Evolutionary conservation across 129 eudicot genomes (phyloP), one percentile per base, ranked within the genome.

Genomic region (Lonicera japonica): DNA sequence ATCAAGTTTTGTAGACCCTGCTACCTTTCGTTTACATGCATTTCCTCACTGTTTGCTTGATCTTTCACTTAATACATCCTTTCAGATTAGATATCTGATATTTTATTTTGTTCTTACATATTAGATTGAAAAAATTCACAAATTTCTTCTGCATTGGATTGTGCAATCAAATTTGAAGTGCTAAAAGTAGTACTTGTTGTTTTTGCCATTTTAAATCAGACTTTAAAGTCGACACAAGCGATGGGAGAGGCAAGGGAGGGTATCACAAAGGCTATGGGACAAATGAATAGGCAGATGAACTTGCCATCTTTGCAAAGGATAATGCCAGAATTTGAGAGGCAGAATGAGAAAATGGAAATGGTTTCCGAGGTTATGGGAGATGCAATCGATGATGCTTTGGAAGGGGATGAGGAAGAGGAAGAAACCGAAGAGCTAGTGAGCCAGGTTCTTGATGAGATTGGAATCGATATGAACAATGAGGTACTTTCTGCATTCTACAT

Each of bases 201-300:
- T n/a, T 43, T 47, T 50, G 8, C n/a, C 55, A 12, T 63, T 63
- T 58, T 12, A 16, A 50, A 50, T 12, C 77, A 91, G 97, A 91
- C 97, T 20, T 67, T 91, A 77, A 91, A 91, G 75, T 91, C 97
- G 4, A 91, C 97, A 13, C 97, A 91, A 91, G 97, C 97, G 34
- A 91, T 91, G 97, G 97, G 97, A 47, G 97, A 91, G 76, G 97
- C 97, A 58, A 91, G 87, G 97, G 87, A 91, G 82, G 97, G 97
- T 21, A 95, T 91, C 34, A 91, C 97, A 5, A 91, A 91, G 79
- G 97, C 97, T 17, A 91, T 91, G 97, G 94, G 97, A 11, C 95
- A 87, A 64, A 91, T 91, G 97, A 91, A 91, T 53, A 80, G 88
- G 74, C 97, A 91, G 69, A 91, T 91, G 97, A 91, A 91, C 76